A percentile compares a stretch with the other conserved stretches of the same genome.
Conservation (phyloP, 1,139 yeast species). For the Pichia terricola region DNA sequence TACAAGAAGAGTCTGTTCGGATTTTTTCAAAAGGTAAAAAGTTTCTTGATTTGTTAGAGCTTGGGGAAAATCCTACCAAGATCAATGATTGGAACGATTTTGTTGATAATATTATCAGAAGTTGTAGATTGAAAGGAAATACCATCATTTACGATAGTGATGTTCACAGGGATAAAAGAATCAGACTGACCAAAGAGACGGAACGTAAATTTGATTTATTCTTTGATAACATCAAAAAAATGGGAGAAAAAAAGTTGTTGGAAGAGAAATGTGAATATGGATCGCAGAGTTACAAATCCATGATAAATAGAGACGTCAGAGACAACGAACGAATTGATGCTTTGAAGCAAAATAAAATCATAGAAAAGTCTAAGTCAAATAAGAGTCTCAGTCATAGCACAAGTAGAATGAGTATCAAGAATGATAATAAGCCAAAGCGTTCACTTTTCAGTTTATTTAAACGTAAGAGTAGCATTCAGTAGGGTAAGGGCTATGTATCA, state of each 20-base stretch:
- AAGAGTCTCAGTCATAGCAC: no score
- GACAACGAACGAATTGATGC: background rate
- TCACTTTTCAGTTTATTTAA: background rate
- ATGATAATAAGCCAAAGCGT: no score
- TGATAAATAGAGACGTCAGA: background rate
- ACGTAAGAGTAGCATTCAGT: background rate
- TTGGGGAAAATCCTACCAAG: conserved; percentile 34
- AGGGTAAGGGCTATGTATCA: background rate
- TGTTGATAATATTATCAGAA: conserved; percentile 21
- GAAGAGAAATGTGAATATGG: no score
- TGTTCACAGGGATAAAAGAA: background rate
- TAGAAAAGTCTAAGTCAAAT: no score
- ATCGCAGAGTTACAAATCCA: background rate
- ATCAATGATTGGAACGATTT: conserved; percentile 32
- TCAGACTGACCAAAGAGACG: background rate
- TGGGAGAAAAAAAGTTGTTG: no score
- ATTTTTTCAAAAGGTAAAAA: conserved; percentile 31
- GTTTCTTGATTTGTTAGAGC: conserved; percentile 29
- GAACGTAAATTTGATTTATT: background rate
- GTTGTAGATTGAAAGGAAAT: background rate
- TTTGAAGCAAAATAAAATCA: no score
- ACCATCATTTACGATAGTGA: background rate
- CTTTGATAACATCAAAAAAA: background rate
- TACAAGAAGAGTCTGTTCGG: conserved; percentile 37
- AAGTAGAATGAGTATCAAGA: no score